These are phyloP conservation scores for Geosmithia flava DNA, from an alignment of 2,329 filamentous ascomycete species.

Conservation along the genomic window DNA sequence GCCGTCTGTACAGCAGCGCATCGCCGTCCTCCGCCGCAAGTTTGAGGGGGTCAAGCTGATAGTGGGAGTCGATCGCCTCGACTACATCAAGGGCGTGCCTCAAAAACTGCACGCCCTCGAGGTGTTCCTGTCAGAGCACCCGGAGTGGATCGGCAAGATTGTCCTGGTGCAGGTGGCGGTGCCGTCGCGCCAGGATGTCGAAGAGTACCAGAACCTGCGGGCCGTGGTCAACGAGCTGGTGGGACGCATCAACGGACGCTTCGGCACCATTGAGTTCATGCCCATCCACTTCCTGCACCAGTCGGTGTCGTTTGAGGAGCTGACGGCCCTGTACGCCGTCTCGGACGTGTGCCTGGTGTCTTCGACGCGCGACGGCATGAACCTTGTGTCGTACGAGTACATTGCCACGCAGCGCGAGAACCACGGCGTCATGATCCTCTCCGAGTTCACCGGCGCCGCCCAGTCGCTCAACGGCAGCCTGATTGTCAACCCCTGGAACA, in stretches of 20 bases:
- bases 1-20: conserved; percentile 76
- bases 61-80: conserved; percentile 82
- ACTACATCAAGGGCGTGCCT: conserved; percentile 98
- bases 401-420: conserved; percentile 86
- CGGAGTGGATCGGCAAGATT: conserved; percentile 96
- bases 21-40: conserved; percentile 72
- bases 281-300: conserved; percentile 98
- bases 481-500: conserved; percentile 98
- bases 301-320: conserved; percentile 86
- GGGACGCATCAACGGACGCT: conserved; percentile 92
- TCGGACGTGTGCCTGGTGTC: conserved; percentile 88
- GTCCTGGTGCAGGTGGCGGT: conserved; percentile 94
- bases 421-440: conserved; percentile 88
- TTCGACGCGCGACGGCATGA: conserved; percentile 97
- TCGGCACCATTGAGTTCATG: conserved; percentile 96
- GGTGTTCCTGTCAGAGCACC: conserved; percentile 92
- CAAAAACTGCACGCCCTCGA: conserved; percentile 96
- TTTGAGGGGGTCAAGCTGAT: conserved; percentile 95
- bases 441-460: conserved; percentile 91
- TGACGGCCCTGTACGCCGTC: conserved; percentile 84
- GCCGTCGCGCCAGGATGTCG: conserved; percentile 87
- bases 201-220: conserved; percentile 93
- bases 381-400: conserved; percentile 95
- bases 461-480: conserved; percentile 88
- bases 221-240: conserved; percentile 95